Evolutionary conservation across 208 protist genomes (phyloP).

Genomic region (Leishmania braziliensis): DNA sequence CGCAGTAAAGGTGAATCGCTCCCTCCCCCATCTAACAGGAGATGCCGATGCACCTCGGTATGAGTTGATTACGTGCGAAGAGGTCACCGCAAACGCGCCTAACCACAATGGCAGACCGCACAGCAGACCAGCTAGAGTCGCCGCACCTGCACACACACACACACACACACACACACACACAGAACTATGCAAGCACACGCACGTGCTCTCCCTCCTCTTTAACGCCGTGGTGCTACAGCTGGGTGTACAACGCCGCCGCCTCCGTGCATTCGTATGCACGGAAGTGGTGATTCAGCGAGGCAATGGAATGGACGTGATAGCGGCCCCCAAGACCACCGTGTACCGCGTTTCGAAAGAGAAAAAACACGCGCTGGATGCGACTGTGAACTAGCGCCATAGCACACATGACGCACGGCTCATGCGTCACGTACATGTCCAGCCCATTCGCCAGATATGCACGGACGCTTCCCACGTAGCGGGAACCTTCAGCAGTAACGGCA

Average conservation of each 20-base stretch:
- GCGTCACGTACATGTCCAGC: conserved; percentile 83
- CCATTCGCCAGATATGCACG: conserved; percentile 87
- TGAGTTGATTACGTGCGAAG: neutral
- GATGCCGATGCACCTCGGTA: neutral
- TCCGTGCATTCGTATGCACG: conserved; percentile 53
- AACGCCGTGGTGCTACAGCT: neutral
- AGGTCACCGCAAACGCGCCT: neutral
- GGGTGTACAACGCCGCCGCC: conserved; percentile 32
- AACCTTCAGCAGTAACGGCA: neutral
- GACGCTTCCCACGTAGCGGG: conserved; percentile 4
- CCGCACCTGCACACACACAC: neutral
- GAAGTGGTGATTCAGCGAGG: conserved; percentile 91
- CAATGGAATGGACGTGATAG: conserved; percentile 70
- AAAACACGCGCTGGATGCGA: conserved; percentile 84
- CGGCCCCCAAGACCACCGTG: conserved; percentile 74
- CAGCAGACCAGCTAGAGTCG: neutral
- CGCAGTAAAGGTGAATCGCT: neutral
- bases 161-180: neutral
- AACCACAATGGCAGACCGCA: neutral
- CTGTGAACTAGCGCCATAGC: conserved; percentile 95
- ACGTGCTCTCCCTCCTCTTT: neutral
- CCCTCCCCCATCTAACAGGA: neutral
- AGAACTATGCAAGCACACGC: neutral
- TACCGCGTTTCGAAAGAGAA: conserved; percentile 62
- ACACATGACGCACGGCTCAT: conserved; percentile 95